A percentile compares a stretch with the other conserved stretches of the same genome.
Evolutionary conservation across 352 stramenopile species (phyloP).

Genomic region (Pythium sp.): DNA sequence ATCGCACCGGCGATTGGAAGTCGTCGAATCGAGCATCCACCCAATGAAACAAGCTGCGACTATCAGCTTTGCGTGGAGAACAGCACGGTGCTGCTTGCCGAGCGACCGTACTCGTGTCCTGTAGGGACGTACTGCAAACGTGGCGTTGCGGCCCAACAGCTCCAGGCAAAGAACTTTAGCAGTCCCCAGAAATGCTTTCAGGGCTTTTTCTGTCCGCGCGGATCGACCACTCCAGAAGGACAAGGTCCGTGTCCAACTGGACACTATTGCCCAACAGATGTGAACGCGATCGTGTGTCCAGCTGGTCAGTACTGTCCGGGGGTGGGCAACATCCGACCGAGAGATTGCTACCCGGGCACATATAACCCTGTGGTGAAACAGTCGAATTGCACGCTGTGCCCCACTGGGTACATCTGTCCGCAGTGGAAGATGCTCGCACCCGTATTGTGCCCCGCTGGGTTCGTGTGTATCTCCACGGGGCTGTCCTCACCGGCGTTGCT

Average conservation of each 20-base stretch:
- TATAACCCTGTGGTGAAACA: constrained; percentile 85
- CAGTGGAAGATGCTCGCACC: constrained; percentile 71
- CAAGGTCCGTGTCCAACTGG: constrained; percentile 93
- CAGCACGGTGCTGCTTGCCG: constrained; percentile 55
- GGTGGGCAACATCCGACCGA: constrained; percentile 90
- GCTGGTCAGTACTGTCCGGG: constrained; percentile 93
- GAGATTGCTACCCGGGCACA: constrained; percentile 92
- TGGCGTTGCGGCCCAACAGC: constrained; percentile 69
- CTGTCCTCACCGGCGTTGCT: constrained; percentile 88
- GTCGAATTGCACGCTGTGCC: constrained; percentile 94
- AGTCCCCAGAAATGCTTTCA: constrained; percentile 94
- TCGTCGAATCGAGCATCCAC: constrained; percentile 63
- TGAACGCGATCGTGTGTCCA: constrained; percentile 90
- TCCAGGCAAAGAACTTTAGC: constrained; percentile 87
- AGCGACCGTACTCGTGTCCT: constrained; percentile 94
- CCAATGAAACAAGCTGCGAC: constrained; percentile 45
- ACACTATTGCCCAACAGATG: constrained; percentile 92
- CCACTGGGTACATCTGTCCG: constrained; percentile 93
- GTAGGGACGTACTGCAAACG: constrained; percentile 91
- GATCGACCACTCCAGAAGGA: constrained; percentile 90
- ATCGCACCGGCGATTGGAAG: constrained; percentile 46
- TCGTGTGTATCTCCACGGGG: constrained; percentile 93
- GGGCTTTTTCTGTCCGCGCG: constrained; percentile 96
- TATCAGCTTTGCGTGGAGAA: constrained; percentile 47
- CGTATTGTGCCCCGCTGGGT: constrained; percentile 90